Base-by-base conservation (phyloP, 495 filamentous ascomycete species). In the Halenospora varia region DNA sequence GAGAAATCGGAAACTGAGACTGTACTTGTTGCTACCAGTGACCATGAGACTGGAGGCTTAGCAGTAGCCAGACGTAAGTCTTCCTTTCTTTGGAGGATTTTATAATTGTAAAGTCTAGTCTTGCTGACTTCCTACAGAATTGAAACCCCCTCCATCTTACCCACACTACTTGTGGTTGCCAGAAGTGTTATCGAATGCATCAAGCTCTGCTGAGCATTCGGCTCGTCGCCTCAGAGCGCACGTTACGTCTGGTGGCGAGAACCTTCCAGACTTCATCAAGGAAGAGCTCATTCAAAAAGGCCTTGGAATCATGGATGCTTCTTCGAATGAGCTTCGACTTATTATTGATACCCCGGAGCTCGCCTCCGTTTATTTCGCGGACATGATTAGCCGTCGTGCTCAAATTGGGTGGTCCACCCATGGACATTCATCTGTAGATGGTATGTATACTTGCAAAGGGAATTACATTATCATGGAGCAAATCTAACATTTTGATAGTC, bases 11-110 rank as follows among this genome's bases (percentile, higher is more conserved):
- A 80, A 1, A 84, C 84, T 0, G 85, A 90, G 6, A 88, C 86
- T 18, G 84, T 97, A 2, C 72, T 97, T 48, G 90, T 98, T 24
- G 80, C 81, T 57, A 97, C 94, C 1, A 93, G 88, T 55, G 94
- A 98, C 68, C 94, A 98, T 64, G 94, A 98, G 67, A 98, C 94
- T 8, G 94, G 94, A 39, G 94, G 94, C 13, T 71, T 98, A 26
- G 75, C 90, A 0, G 80, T 85, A 0, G 92, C 93, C 46, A 79
- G 86, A 63, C 94, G 84, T 87, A 75, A 66, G 83, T 67, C 25
- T 57, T 22, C 22, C 40, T 29, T 10, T 47, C 18, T 40, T 58
- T 20, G 15, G 23, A 15, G 8, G 3, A 49, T 23, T 17, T 11
- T 40, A 9, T 15, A 8, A 52, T 25, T 39, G 20, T 10, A 53